Conservation (phyloP, 306 rosid genomes). For the Lathyrus tuberosus region DNA sequence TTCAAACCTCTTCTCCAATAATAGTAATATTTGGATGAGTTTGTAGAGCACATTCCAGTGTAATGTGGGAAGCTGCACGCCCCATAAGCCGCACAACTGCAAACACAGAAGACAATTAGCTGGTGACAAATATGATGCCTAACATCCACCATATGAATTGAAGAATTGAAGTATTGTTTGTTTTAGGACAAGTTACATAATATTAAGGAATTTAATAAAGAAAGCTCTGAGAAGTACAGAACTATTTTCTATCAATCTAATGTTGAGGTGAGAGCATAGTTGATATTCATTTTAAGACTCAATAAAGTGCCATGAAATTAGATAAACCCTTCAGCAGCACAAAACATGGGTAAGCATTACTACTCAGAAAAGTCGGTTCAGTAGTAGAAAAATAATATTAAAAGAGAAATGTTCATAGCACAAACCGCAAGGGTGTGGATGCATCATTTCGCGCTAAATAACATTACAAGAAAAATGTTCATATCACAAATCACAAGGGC, state of each 20-base stretch:
- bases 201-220: slow-evolving; percentile 7
- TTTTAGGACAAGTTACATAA: slow-evolving; percentile 1
- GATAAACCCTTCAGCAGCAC: not conserved
- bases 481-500: not conserved
- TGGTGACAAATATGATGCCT: not conserved
- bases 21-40: slow-evolving; percentile 96
- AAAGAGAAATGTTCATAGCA: not conserved
- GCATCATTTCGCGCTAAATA: not conserved
- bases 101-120: slow-evolving; percentile 29
- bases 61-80: slow-evolving; percentile 99
- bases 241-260: not conserved
- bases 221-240: not conserved
- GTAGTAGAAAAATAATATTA: not conserved
- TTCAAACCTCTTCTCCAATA: slow-evolving; percentile 93
- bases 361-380: not conserved
- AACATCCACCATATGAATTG: slow-evolving; percentile 8
- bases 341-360: not conserved
- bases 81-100: slow-evolving; percentile 99
- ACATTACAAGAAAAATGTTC: not conserved
- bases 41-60: slow-evolving; percentile 96
- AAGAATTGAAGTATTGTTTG: not conserved
- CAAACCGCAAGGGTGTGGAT: not conserved
- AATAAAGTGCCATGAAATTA: slow-evolving; percentile 11
- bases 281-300: slow-evolving; percentile 7
- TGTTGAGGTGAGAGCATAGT: slow-evolving; percentile 28